A percentile compares a stretch with the other conserved stretches of the same genome.
Evolutionary conservation across 1,139 yeast genomes (phyloP).

Genomic region (Geotrichum reessii): DNA sequence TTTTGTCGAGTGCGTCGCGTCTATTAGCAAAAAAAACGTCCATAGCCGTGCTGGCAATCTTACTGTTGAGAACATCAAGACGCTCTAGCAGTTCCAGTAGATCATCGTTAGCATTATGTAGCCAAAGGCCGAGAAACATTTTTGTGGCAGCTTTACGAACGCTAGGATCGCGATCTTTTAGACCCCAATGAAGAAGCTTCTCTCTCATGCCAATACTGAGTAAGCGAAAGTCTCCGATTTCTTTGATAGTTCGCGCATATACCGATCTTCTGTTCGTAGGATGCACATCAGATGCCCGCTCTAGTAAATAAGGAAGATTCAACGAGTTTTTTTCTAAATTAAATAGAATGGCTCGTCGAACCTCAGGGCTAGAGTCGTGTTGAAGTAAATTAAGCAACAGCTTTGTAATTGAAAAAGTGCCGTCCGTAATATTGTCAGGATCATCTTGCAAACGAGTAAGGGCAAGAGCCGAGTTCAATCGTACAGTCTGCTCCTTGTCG

Average conservation of each 20-base stretch:
- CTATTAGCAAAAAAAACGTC: constrained; percentile 55
- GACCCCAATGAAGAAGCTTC: constrained; percentile 71
- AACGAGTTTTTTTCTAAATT: constrained; percentile 53
- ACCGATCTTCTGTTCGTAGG: constrained; percentile 66
- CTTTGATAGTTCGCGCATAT: constrained; percentile 62
- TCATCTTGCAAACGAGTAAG: constrained; percentile 66
- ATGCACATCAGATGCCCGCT: constrained; percentile 78
- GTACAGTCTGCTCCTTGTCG: constrained; percentile 74
- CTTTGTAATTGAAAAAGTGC: constrained; percentile 34
- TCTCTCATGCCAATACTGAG: constrained; percentile 60
- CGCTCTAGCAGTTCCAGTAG: constrained; percentile 65
- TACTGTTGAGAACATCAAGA: constrained; percentile 60
- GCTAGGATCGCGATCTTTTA: constrained; percentile 72
- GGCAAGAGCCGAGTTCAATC: constrained; percentile 79
- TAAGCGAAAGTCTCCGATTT: constrained; percentile 60
- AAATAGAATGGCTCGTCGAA: constrained; percentile 74
- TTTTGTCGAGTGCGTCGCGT: constrained; percentile 53
- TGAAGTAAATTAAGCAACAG: constrained; percentile 53
- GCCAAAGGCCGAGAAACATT: constrained; percentile 70
- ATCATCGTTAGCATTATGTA: constrained; percentile 61
- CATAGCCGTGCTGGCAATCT: constrained; percentile 61
- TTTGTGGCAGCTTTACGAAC: constrained; percentile 69
- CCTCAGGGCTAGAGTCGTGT: constrained; percentile 67
- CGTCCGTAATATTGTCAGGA: constrained; percentile 43
- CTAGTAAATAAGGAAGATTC: constrained; percentile 59